Base-by-base conservation (phyloP, 1,284 basidiomycete species). In the Lignosus rhinocerotis region DNA sequence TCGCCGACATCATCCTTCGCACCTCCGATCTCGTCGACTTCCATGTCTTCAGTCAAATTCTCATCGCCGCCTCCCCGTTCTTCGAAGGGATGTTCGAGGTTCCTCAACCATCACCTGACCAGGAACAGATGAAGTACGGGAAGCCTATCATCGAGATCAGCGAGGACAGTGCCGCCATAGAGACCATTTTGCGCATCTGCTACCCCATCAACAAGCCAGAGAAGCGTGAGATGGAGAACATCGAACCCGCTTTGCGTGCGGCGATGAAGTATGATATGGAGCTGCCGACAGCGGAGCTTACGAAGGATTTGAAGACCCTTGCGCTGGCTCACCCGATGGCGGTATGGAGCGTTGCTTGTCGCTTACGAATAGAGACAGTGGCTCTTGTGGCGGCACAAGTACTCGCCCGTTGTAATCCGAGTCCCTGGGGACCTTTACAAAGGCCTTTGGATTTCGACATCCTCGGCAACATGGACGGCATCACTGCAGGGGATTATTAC, bases 151-250 rank as follows among this genome's bases (percentile, higher is more conserved):
- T 80, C 42, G 59, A 61, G 31, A 55, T 79, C n/a, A 53, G 69
- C 33, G 79, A 80, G 61, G 60, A 70, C 38, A 68, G 69, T 48
- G 49, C 55, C 33, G 69, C 67, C 4, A 46, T 80, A 36, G 70
- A 75, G 32, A 59, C 61, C 38, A 70, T 79, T 44, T 66, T 80
- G 51, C 69, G 71, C 30, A 68, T 76, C 47, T 75, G 75, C 50
- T 78, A 80, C 59, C 77, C 79, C 0, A 59, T 67, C 17, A 62
- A 63, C 6, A 53, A 62, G 11, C 51, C 53, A 5, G 66, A 62
- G 3, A 44, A 45, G 2, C 41, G 66, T 10, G 43, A 53, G 25
- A 6, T 63, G 6, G 34, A 55, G 12, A 54, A 50, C 8, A 44
- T 68, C 3, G 43, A 51, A 12, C 53, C 38, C 6, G 55, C 57